A percentile compares a stretch with the other conserved stretches of the same genome.
Evolutionary conservation across 495 filamentous ascomycete species (phyloP).

Genomic region (Chaetomium fimeti): DNA sequence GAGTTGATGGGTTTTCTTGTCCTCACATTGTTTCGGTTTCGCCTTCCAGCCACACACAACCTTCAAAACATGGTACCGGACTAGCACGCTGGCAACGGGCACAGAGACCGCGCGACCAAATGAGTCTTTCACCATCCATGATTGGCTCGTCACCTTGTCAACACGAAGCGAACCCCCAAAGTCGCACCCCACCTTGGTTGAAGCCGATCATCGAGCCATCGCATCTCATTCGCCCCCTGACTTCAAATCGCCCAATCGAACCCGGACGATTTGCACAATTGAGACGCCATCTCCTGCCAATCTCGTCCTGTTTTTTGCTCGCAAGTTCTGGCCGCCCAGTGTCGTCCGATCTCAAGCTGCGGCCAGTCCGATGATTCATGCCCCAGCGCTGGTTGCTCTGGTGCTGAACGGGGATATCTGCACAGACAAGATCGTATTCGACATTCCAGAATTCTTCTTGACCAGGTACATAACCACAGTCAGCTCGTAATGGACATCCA

Average conservation of each 20-base stretch:
- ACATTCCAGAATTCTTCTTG: no score
- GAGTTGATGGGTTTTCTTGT: no score
- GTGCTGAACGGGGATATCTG: no score
- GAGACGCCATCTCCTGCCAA: background rate
- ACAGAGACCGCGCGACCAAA: background rate
- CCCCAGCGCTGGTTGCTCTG: no score
- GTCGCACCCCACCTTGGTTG: background rate
- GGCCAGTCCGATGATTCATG: background rate
- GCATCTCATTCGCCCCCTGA: background rate
- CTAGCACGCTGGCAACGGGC: background rate
- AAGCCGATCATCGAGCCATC: conserved; percentile 5
- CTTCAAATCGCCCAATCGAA: background rate
- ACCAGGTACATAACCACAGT: background rate
- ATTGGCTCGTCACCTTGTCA: background rate
- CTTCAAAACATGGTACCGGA: background rate
- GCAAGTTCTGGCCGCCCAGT: background rate
- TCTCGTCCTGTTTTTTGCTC: background rate
- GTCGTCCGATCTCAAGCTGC: conserved; percentile 2
- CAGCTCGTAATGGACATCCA: background rate
- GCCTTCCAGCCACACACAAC: background rate
- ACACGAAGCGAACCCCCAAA: background rate
- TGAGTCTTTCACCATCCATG: background rate
- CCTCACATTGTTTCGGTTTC: background rate
- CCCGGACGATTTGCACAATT: background rate
- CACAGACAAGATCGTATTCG: no score